These are phyloP conservation scores for Simplicillium sp. DNA, from an alignment of 2,329 filamentous ascomycete species.

Conservation along the genomic window DNA sequence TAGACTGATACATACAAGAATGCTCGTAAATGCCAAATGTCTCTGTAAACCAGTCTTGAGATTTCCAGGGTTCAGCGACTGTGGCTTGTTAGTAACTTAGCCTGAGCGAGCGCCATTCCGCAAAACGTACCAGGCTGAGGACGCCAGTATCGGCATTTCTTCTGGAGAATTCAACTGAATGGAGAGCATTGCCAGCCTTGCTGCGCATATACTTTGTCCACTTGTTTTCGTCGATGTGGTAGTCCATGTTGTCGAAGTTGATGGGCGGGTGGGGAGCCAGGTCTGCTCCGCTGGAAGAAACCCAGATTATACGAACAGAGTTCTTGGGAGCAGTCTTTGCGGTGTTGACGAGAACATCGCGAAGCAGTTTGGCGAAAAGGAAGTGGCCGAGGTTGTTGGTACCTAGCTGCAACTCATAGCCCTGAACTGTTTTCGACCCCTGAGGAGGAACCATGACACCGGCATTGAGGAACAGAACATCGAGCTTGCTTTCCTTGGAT, in stretches of 20 bases:
- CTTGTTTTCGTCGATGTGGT: slow-evolving; percentile 7
- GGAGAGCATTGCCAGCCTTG: slow-evolving; percentile 12
- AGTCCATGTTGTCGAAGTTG: slow-evolving; percentile 8
- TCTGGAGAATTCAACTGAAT: slow-evolving; percentile 13
- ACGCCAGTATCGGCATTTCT: slow-evolving; percentile 12
- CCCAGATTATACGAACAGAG: slow-evolving; percentile 13
- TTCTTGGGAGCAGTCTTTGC: slow-evolving; percentile 16
- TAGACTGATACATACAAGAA: not conserved
- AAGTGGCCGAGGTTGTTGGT: slow-evolving; percentile 25
- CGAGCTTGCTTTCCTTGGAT: slow-evolving; percentile 13
- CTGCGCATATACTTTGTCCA: slow-evolving; percentile 13
- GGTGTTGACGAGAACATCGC: slow-evolving; percentile 18
- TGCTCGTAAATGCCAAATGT: slow-evolving; percentile 4
- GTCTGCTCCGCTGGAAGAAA: slow-evolving; percentile 11
- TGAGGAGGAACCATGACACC: slow-evolving; percentile 23
- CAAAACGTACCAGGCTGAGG: slow-evolving; percentile 8
- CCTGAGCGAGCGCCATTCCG: no score
- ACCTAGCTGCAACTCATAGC: slow-evolving; percentile 25
- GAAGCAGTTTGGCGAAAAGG: slow-evolving; percentile 21
- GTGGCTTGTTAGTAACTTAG: not conserved
- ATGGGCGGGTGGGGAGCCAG: slow-evolving; percentile 1
- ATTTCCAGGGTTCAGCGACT: slow-evolving; percentile 7
- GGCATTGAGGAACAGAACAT: slow-evolving; percentile 27
- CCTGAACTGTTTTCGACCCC: slow-evolving; percentile 22
- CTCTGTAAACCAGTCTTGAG: slow-evolving; percentile 18